These are phyloP conservation scores for Blastocystis sp. DNA, from an alignment of 352 stramenopile species.

Conservation along the genomic window DNA sequence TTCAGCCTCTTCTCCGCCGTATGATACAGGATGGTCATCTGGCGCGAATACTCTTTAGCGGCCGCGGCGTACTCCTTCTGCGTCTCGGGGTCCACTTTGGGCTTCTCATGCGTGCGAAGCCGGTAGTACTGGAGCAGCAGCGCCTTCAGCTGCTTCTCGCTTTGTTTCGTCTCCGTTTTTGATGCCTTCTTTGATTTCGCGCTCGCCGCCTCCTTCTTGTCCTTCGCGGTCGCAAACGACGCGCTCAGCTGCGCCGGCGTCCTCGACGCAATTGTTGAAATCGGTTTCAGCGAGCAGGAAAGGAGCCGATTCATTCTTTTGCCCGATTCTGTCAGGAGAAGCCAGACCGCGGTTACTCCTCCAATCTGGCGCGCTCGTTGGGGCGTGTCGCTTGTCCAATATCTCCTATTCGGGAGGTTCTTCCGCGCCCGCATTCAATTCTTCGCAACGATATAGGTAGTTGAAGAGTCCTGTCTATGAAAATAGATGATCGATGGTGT, in stretches of 20 bases:
- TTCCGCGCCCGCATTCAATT: too few relatives aligned
- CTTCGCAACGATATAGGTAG: too few relatives aligned
- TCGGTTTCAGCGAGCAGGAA: not conserved
- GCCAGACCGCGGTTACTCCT: not conserved
- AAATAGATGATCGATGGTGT: too few relatives aligned
- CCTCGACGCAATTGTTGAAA: not conserved
- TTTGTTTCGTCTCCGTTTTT: conserved; percentile 1
- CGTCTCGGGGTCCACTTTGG: conserved; percentile 24
- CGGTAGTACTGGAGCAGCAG: conserved; percentile 36
- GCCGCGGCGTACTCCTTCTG: conserved; percentile 45
- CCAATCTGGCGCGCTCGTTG: not conserved
- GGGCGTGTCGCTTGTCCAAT: too few relatives aligned
- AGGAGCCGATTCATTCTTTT: conserved; percentile 33
- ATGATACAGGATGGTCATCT: conserved; percentile 44
- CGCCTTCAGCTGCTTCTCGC: conserved; percentile 23
- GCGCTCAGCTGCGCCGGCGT: not conserved
- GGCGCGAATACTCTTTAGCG: conserved; percentile 44
- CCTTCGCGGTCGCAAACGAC: conserved; percentile 20
- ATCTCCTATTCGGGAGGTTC: too few relatives aligned
- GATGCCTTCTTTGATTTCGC: conserved; percentile 48
- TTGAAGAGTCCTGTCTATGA: too few relatives aligned
- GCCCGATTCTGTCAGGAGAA: not conserved
- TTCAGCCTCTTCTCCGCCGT: conserved; percentile 15
- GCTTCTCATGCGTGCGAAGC: conserved; percentile 18
- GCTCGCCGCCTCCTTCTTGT: not conserved